phyloP scores from a whole-genome alignment of 1,284 basidiomycete genomes.

The Ustilago tritici region DNA sequence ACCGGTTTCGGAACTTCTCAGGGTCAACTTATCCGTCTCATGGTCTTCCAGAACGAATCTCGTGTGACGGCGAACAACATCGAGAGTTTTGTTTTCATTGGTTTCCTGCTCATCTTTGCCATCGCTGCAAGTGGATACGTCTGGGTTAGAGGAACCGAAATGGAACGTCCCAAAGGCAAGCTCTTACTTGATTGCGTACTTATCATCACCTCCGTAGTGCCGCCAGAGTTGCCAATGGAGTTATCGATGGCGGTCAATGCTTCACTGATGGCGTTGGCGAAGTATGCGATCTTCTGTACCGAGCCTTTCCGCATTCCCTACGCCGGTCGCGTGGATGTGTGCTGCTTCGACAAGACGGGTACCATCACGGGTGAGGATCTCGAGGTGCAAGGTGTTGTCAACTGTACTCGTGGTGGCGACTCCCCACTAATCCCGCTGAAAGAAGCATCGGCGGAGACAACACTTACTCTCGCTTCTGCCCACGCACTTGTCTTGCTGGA shows the following conservation, averaged over 20 bases:
- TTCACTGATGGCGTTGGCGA: constrained; percentile 82
- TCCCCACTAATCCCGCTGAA: constrained; percentile 79
- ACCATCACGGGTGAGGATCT: constrained; percentile 69
- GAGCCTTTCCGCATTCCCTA: constrained; percentile 70
- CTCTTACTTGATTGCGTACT: constrained; percentile 68
- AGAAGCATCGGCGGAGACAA: constrained; percentile 81
- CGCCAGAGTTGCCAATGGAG: constrained; percentile 69
- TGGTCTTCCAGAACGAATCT: constrained; percentile 69
- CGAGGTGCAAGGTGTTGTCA: constrained; percentile 66
- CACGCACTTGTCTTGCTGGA: constrained; percentile 95
- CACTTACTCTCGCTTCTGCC: constrained; percentile 88
- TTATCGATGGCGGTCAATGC: constrained; percentile 69
- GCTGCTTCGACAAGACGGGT: constrained; percentile 70
- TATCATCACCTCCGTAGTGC: constrained; percentile 69
- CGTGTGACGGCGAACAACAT: constrained; percentile 68
- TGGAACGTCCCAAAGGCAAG: constrained; percentile 68
- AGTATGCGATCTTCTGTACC: constrained; percentile 74
- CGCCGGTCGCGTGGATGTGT: constrained; percentile 68
- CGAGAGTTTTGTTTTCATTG: constrained; percentile 69
- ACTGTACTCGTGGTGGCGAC: constrained; percentile 47
- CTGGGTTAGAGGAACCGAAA: constrained; percentile 64
- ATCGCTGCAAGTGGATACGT: constrained; percentile 67
- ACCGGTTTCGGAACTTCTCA: constrained; percentile 69
- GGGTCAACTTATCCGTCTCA: constrained; percentile 68
- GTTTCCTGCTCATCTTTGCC: constrained; percentile 68